These are phyloP conservation scores for Rhodotorula sp. DNA, from an alignment of 1,284 basidiomycete species.

Conservation along the genomic window DNA sequence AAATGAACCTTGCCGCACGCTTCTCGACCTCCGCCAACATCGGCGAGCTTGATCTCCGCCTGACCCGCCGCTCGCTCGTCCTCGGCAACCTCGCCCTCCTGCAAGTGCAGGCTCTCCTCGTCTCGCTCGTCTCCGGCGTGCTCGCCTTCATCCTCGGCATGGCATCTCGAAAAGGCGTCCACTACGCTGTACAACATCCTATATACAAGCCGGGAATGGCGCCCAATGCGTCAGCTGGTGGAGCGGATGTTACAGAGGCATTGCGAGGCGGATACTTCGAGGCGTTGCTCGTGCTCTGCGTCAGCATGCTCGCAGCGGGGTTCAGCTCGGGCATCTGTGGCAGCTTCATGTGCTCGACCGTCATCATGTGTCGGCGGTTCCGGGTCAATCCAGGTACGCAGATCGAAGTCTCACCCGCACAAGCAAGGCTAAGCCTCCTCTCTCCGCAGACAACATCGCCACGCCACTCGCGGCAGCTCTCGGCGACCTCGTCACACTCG, in stretches of 20 bases:
- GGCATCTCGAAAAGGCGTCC: slow-evolving; percentile 40
- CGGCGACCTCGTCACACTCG: slow-evolving; percentile 83
- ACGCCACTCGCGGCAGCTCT: slow-evolving; percentile 88
- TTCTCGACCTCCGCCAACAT: slow-evolving; percentile 62
- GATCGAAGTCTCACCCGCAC: not conserved
- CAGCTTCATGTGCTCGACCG: slow-evolving; percentile 84
- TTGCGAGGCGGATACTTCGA: slow-evolving; percentile 53
- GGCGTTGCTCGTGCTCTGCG: slow-evolving; percentile 78
- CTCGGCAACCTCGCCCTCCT: slow-evolving; percentile 80
- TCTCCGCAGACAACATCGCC: slow-evolving; percentile 77
- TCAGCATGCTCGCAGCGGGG: slow-evolving; percentile 83
- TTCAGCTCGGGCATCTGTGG: slow-evolving; percentile 77
- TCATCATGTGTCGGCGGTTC: slow-evolving; percentile 72
- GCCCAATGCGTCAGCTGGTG: not conserved
- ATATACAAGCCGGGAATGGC: slow-evolving; percentile 24
- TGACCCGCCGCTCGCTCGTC: slow-evolving; percentile 65
- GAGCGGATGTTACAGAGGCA: slow-evolving; percentile 26
- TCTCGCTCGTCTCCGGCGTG: slow-evolving; percentile 80
- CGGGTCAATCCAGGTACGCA: slow-evolving; percentile 76
- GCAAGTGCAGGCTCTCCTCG: slow-evolving; percentile 88
- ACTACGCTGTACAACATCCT: slow-evolving; percentile 46
- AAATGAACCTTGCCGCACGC: slow-evolving; percentile 71
- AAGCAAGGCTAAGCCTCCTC: too few relatives aligned
- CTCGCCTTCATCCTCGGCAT: slow-evolving; percentile 58
- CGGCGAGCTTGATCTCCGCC: slow-evolving; percentile 77